phyloP scores from a whole-genome alignment of 257 asterid genomes.

The Nicotiana tomentosiformis region DNA sequence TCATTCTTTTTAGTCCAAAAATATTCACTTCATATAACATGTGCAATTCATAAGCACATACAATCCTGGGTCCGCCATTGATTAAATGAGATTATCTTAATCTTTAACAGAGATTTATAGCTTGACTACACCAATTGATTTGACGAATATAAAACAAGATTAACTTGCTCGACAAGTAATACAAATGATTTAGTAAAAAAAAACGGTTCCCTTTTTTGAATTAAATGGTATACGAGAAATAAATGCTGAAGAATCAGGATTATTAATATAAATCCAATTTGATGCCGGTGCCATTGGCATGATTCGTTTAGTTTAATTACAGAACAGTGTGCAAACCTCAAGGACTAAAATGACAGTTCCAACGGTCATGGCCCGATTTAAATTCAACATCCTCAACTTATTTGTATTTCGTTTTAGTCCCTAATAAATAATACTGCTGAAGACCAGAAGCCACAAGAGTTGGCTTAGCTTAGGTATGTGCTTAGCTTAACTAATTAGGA shows the following conservation, averaged over 20 bases:
- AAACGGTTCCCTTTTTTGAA: neutral
- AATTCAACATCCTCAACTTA: no score
- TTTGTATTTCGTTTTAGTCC: neutral
- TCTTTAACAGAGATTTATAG: no score
- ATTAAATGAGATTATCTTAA: no score
- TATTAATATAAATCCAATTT: no score
- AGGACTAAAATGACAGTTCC: neutral
- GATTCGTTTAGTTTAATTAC: neutral
- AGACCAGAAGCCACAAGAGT: neutral
- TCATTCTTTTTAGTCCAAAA: no score
- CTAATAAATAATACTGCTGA: neutral
- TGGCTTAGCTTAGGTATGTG: neutral
- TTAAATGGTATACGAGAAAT: neutral
- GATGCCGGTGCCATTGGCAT: neutral
- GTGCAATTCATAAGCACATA: no score
- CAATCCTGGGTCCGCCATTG: no score
- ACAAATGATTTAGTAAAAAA: neutral
- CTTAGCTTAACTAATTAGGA: neutral
- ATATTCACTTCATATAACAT: no score
- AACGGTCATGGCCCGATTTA: neutral
- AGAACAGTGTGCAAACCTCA: neutral
- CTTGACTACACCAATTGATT: no score
- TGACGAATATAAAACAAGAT: no score
- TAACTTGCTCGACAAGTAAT: neutral
- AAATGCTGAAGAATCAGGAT: neutral